phyloP scores from a whole-genome alignment of 2,329 filamentous ascomycete genomes.

The Pezizomycotina sp. region DNA sequence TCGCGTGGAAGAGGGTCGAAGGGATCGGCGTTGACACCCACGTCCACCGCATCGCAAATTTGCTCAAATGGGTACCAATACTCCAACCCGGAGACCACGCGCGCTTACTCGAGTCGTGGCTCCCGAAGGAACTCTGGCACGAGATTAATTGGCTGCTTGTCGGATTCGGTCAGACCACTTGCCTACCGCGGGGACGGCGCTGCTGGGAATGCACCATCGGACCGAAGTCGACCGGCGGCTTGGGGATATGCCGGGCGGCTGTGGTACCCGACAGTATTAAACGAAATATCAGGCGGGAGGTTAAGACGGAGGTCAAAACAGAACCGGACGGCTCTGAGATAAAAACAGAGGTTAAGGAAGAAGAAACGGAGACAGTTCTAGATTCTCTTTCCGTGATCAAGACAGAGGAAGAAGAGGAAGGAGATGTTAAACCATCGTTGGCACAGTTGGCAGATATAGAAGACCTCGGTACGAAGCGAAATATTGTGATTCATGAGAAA shows the following conservation, averaged over 20 bases:
- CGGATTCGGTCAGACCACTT: conserved; percentile 74
- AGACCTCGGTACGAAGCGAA: conserved; percentile 11
- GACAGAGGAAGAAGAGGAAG: conserved; percentile 26
- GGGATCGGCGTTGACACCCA: conserved; percentile 92
- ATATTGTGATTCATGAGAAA: too few species aligned
- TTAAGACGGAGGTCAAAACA: conserved; percentile 25
- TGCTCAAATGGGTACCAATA: conserved; percentile 72
- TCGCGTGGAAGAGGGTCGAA: conserved; percentile 49
- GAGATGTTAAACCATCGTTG: conserved; percentile 5
- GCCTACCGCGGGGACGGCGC: conserved; percentile 57
- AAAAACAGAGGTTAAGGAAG: conserved; percentile 27
- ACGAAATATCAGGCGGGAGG: conserved; percentile 29
- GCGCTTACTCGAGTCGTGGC: conserved; percentile 59
- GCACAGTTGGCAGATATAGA: conserved; percentile 19
- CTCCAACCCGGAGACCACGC: conserved; percentile 73
- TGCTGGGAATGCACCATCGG: conserved; percentile 76
- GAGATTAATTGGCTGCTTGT: conserved; percentile 85
- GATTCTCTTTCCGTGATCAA: conserved; percentile 21
- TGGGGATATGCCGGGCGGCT: conserved; percentile 59
- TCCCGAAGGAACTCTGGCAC: conserved; percentile 71
- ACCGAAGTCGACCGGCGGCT: conserved; percentile 32
- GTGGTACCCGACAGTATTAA: conserved; percentile 44
- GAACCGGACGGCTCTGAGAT: conserved; percentile 22
- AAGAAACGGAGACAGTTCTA: conserved; percentile 22
- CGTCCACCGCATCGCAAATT: conserved; percentile 83